Conservation (phyloP, 306 rosid genomes). For the Rosa rugosa region DNA sequence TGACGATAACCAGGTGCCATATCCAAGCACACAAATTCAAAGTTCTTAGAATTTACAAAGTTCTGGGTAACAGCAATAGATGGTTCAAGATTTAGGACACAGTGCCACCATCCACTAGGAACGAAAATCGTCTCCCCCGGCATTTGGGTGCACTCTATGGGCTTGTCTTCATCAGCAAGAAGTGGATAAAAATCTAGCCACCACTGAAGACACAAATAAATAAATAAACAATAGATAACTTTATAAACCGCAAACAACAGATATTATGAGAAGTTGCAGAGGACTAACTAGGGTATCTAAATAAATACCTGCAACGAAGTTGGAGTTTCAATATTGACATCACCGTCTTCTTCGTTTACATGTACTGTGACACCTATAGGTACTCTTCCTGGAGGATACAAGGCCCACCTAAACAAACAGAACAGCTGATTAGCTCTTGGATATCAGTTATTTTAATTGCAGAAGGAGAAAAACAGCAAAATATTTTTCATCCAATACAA, state of each 20-base stretch:
- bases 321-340: slow-evolving; percentile 81
- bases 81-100: slow-evolving; percentile 90
- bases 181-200: slow-evolving; percentile 99
- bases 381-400: slow-evolving; percentile 98
- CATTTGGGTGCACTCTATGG: slow-evolving; percentile 90
- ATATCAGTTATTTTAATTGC: slow-evolving; percentile 25
- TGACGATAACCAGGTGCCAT: slow-evolving; percentile 98
- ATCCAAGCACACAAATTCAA: slow-evolving; percentile 93
- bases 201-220: slow-evolving; percentile 61
- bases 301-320: slow-evolving; percentile 80
- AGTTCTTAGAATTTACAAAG: slow-evolving; percentile 81
- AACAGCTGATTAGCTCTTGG: slow-evolving; percentile 27
- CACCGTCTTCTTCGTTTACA: slow-evolving; percentile 93
- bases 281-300: slow-evolving; percentile 17
- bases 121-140: slow-evolving; percentile 98
- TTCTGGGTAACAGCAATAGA: slow-evolving; percentile 95
- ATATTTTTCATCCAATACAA: slow-evolving; percentile 3
- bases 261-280: slow-evolving; percentile 16
- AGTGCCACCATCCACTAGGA: slow-evolving; percentile 99
- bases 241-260: slow-evolving; percentile 7
- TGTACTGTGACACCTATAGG: slow-evolving; percentile 94
- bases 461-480: slow-evolving; percentile 8
- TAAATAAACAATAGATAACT: slow-evolving; percentile 14
- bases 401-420: slow-evolving; percentile 78
- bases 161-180: slow-evolving; percentile 97